Base-by-base conservation (phyloP, 2,329 filamentous ascomycete species). In the Scedosporium dehoogii region DNA sequence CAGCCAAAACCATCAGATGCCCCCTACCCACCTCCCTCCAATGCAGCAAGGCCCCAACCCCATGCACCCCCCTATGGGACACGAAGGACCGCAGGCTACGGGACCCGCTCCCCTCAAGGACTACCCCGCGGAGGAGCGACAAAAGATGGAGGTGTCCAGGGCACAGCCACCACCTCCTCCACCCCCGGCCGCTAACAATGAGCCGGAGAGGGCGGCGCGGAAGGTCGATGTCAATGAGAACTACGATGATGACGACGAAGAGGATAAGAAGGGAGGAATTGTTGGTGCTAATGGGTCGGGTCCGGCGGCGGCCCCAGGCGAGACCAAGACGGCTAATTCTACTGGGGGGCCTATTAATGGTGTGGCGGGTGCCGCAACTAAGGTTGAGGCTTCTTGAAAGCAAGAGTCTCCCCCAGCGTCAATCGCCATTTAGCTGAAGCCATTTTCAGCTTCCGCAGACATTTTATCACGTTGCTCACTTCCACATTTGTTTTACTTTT, bases 141-240 rank as follows among this genome's bases (percentile, higher is more conserved):
- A 78, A 42, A 75, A 80, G 59, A 73, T 77, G 62, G 80, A 82
- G 38, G 78, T 79, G 44, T 33, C 63, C 1, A 44, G 18, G 41
- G 51, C 33, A 42, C 46, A 18, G 46, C 55, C 55, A 41, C 55
- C 55, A 18, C 55, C 59, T 29, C 41, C 44, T 2, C 59, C 63
- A 44, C 46, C 48, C 10, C 21, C 57, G 6, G 25, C 64, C 18
- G 23, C 62, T 21, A 44, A 61, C 27, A 87, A 86, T 63, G 93
- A 97, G 76, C 90, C 92, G 9, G 86, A 89, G 73, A 79, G 86
- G 61, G 92, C 94, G 41, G 91, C 92, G 21, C 84, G 94, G 23
- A 96, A 96, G 75, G 96, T 99, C 85, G 93, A 97, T 6, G 90
- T 97, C 21, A 92, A 99, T 68, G 94, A 99, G 73, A 90, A 97